Evolutionary conservation across 352 stramenopile species (phyloP).

Genomic region (Elongisporangium anandrum): DNA sequence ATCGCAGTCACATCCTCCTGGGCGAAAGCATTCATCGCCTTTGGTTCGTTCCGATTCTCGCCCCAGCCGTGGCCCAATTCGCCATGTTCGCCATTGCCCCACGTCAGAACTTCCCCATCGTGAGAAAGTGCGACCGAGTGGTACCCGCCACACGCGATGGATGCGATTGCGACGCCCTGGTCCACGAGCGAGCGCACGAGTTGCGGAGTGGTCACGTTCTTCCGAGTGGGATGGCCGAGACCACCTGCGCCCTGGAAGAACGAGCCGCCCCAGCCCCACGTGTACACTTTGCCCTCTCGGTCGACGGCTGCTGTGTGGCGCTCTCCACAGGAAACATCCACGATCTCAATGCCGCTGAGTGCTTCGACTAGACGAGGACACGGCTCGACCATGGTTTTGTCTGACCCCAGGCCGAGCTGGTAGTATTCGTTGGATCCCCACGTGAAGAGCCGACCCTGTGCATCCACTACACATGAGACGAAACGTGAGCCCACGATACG

Average conservation of each 20-base stretch:
- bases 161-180: background rate
- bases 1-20: too few relatives aligned
- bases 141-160: too few relatives aligned
- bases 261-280: background rate
- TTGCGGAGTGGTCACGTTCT: background rate
- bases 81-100: too few relatives aligned
- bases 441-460: background rate
- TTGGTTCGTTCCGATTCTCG: too few relatives aligned
- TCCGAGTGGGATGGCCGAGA: background rate
- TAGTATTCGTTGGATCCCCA: background rate
- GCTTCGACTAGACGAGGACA: background rate
- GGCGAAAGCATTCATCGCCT: too few relatives aligned
- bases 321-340: background rate
- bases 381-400: background rate
- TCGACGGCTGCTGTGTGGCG: background rate
- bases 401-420: background rate
- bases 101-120: too few relatives aligned
- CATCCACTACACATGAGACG: background rate
- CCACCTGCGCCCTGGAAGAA: background rate
- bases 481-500: too few relatives aligned
- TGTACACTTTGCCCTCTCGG: background rate
- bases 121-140: too few relatives aligned
- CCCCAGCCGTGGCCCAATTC: too few relatives aligned
- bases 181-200: background rate
- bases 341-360: background rate